Evolutionary conservation across 495 filamentous ascomycete genomes (phyloP), one percentile per base, ranked within the genome.

Genomic region (Penicillium cinerascens): DNA sequence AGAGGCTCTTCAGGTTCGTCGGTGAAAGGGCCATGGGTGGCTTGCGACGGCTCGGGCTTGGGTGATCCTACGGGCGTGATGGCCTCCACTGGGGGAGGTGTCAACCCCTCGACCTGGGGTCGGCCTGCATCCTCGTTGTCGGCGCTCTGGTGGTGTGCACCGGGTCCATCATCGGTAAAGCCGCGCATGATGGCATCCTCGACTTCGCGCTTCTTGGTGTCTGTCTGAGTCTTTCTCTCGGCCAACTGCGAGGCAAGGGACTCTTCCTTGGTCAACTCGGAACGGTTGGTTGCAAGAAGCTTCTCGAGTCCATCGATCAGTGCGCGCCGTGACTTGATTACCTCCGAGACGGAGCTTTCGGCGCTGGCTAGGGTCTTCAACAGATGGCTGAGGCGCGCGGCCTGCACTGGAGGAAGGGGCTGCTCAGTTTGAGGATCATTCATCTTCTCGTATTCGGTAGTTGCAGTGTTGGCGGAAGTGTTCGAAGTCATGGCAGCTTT

Each of bases 281-380:
- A 73, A n/a, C 85, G 82, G 65, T 93, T 90, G 20, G 78, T 81
- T 18, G 83, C 79, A 1, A 99, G 73, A 4, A 97, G 68, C 55
- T 88, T 92, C 69, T 96, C 91, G 6, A 97, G 76, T 2, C 84
- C 90, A 20, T 79, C 74, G 11, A 97, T 84, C 18, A 97, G 77
- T 18, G 83, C 78, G 37, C 79, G 79, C 16, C 95, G 87, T 2
- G 91, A 88, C 61, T 92, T 92, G 64, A 99, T 89, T 52, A 87
- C 87, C 51, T 95, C 90, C 3, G 88, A 86, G 1, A 97, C 89
- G 0, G 92, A 92, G 38, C 83, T 87, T 69, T 97, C 91, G n/a
- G 93, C 93, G 49, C 82, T 89, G 29, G 91, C 90, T 15, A 99
- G 80, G 3, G 82, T 84, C 72, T 93, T 96, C 44, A 97, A 77